A percentile compares a stretch with the other conserved stretches of the same genome.
Evolutionary conservation across 176 grass and related monocot genomes (phyloP).

Genomic region (Musa troglodytarum): DNA sequence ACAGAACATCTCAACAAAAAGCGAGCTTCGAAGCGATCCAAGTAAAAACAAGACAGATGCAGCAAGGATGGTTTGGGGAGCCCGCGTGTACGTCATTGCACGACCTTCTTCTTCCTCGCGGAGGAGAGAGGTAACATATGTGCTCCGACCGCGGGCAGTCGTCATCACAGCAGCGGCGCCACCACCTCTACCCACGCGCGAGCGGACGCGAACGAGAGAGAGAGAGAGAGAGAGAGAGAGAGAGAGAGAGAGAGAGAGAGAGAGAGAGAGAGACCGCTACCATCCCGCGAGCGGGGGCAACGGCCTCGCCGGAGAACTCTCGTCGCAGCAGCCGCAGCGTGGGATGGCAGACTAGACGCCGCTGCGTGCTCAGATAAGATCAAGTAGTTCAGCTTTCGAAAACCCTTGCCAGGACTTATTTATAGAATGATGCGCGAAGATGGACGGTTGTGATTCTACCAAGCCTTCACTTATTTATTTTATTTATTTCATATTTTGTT

Average conservation of each 20-base stretch:
- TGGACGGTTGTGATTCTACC: neutral
- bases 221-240: neutral
- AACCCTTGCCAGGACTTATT: neutral
- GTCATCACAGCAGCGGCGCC: neutral
- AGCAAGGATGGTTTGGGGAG: neutral
- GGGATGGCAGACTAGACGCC: neutral
- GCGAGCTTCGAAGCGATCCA: too few species aligned
- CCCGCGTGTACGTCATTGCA: neutral
- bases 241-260: neutral
- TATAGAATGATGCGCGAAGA: neutral
- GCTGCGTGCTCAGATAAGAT: neutral
- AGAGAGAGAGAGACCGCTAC: neutral
- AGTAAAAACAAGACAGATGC: too few species aligned
- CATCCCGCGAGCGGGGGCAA: neutral
- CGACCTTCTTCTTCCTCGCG: neutral
- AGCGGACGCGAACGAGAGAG: neutral
- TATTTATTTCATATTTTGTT: too few species aligned
- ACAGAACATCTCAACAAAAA: too few species aligned
- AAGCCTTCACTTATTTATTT: too few species aligned
- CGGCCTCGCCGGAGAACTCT: neutral
- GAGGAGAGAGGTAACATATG: neutral
- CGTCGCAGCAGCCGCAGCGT: neutral
- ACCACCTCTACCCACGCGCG: neutral
- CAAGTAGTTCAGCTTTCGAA: neutral
- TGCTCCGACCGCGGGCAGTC: neutral